These are phyloP conservation scores for Lachancea cidri DNA, from an alignment of 805 yeast species.

Conservation along the genomic window DNA sequence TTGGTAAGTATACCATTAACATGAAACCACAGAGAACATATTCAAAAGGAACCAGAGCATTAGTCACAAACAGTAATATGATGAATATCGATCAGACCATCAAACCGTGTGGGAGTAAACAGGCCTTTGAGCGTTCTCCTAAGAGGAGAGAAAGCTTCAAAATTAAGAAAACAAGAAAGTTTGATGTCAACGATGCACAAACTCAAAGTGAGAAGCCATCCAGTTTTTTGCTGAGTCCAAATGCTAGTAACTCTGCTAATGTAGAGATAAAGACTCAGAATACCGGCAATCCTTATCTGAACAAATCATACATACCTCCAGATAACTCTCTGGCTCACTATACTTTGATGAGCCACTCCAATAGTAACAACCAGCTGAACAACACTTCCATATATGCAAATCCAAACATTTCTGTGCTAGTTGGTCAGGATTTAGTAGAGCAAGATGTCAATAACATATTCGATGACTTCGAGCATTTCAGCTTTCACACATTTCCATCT, in stretches of 20 bases:
- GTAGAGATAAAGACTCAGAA: not conserved
- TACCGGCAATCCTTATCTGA: not conserved
- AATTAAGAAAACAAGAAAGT: slow-evolving; percentile 5
- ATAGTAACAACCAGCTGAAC: slow-evolving; percentile 3
- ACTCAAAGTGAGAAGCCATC: slow-evolving; percentile 1
- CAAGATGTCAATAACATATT: slow-evolving; percentile 5
- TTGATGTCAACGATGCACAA: slow-evolving; percentile 3
- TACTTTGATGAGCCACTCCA: slow-evolving; percentile 16
- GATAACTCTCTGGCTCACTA: slow-evolving; percentile 15
- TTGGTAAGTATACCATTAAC: not conserved
- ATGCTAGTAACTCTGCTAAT: not conserved
- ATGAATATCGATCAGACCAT: slow-evolving; percentile 5
- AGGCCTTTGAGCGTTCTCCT: slow-evolving; percentile 4
- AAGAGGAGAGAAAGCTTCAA: slow-evolving; percentile 8
- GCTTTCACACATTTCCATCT: slow-evolving; percentile 35
- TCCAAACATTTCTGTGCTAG: not conserved
- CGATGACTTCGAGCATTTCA: slow-evolving; percentile 7
- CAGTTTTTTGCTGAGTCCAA: slow-evolving; percentile 1
- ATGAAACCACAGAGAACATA: slow-evolving; percentile 7
- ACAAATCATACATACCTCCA: slow-evolving; percentile 2
- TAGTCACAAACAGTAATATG: slow-evolving; percentile 5
- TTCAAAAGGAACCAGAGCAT: slow-evolving; percentile 3
- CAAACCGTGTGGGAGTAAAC: not conserved
- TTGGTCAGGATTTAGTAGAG: not conserved
- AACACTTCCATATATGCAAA: slow-evolving; percentile 3